Evolutionary conservation across 441 rosid species (phyloP).

Genomic region (Gossypium davidsonii): DNA sequence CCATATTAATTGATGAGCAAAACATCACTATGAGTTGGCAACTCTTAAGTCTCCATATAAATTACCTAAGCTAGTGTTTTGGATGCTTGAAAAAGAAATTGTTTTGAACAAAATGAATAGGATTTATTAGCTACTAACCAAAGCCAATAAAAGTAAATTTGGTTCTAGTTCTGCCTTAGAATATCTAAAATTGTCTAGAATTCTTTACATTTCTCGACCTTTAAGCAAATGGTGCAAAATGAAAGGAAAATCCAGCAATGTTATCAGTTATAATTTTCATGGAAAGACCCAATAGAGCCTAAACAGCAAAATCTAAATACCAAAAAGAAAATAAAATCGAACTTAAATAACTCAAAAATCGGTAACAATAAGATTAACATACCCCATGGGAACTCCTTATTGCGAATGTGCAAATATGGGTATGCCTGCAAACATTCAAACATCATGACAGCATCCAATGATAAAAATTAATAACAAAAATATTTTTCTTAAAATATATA

Average conservation of each 20-base stretch:
- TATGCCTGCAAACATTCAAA: constrained; percentile 35
- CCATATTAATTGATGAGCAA: background rate
- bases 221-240: background rate
- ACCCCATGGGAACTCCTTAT: constrained; percentile 99
- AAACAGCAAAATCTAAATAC: background rate
- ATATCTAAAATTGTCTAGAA: background rate
- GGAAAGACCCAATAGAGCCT: background rate
- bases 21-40: background rate
- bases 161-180: background rate
- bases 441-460: constrained; percentile 2
- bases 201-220: background rate
- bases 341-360: background rate
- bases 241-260: background rate
- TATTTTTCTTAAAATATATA: background rate
- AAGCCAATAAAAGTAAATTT: background rate
- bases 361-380: constrained; percentile 18
- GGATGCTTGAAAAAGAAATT: background rate
- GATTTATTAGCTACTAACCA: background rate
- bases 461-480: background rate
- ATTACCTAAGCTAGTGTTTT: background rate
- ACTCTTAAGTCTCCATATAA: background rate
- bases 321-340: background rate
- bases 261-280: background rate
- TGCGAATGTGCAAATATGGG: constrained; percentile 79
- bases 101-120: background rate